Conservation (phyloP, 2,329 filamentous ascomycete species). For the Paecilomyces niveus region DNA sequence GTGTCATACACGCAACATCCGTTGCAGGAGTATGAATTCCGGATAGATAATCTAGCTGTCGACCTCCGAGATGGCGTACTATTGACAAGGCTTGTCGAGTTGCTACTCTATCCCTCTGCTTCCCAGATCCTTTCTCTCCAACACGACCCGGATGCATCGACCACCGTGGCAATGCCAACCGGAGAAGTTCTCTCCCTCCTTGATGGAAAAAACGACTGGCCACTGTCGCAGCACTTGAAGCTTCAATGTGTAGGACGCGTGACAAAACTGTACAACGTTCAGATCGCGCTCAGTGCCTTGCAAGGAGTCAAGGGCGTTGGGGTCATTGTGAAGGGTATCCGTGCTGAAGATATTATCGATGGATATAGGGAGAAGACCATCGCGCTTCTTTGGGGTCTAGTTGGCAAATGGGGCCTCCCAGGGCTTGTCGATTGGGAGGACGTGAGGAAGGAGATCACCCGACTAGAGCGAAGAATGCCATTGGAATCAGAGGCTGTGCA, state of each 20-base stretch:
- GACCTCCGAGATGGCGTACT: slow-evolving; percentile 57
- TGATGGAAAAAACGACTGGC: slow-evolving; percentile 32
- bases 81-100: slow-evolving; percentile 53
- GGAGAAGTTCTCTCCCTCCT: slow-evolving; percentile 34
- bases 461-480: slow-evolving; percentile 28
- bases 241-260: slow-evolving; percentile 49
- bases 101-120: slow-evolving; percentile 44
- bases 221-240: slow-evolving; percentile 52
- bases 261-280: slow-evolving; percentile 54
- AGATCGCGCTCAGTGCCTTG: slow-evolving; percentile 50
- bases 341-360: slow-evolving; percentile 54
- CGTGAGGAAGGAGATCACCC: slow-evolving; percentile 44
- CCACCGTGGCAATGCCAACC: slow-evolving; percentile 41
- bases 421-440: slow-evolving; percentile 50
- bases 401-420: slow-evolving; percentile 50
- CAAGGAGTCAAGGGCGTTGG: slow-evolving; percentile 35
- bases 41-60: slow-evolving; percentile 53
- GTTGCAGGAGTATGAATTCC: slow-evolving; percentile 53
- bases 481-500: slow-evolving; percentile 9
- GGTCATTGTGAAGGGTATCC: slow-evolving; percentile 37
- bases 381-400: slow-evolving; percentile 52
- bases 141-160: slow-evolving; percentile 26
- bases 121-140: slow-evolving; percentile 14
- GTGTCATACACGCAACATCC: slow-evolving; percentile 49
- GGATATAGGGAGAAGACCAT: slow-evolving; percentile 60